Evolutionary conservation across 2,329 filamentous ascomycete genomes (phyloP), one percentile per base, ranked within the genome.

Genomic region (Zasmidium angulare): DNA sequence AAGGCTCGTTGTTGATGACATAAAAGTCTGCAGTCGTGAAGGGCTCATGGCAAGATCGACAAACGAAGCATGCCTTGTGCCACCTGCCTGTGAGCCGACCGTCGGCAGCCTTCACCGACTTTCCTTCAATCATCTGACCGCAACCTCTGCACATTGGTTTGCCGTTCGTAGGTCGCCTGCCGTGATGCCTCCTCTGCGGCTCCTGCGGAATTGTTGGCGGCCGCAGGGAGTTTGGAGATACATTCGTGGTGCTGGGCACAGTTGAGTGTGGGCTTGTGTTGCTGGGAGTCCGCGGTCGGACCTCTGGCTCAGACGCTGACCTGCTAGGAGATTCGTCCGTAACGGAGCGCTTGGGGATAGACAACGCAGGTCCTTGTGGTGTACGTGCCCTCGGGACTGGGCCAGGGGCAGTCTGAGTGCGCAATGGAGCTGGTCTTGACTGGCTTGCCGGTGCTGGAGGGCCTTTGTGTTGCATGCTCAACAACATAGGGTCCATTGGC

Each of bases 41-140:
- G 0, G 92, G 88, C 55, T 87, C 83, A 11, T 81, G 80, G 78
- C 95, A 99, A 1, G 89, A 92, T 3, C 86, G 85, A 81, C 95
- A 99, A 11, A 93, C 90, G 72, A 99, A 98, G 74, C 93, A 99
- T 3, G 89, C 84, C 74, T 96, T 96, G 81, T 99, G 95, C 75
- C 96, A 99, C 63, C 92, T 88, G 10, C 95, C 95, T 0, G 91
- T 96, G 22, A 99, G 81, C 22, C 93, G 88, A 17, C 95, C 95
- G 68, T 97, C 95, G 0, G 92, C 92, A 14, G 92, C 96, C 31
- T 93, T 96, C 59, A 99, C 87, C 1, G 92, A 96, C 77, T 97
- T 98, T 20, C 92, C 93, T 48, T 86, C 84, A 68, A 99, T 98
- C 6, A 83, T 79, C 49, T 89, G 79, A 2, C 84, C 81, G 74